Conservation (phyloP, 345 rosid species). For the Camelina laxa region DNA sequence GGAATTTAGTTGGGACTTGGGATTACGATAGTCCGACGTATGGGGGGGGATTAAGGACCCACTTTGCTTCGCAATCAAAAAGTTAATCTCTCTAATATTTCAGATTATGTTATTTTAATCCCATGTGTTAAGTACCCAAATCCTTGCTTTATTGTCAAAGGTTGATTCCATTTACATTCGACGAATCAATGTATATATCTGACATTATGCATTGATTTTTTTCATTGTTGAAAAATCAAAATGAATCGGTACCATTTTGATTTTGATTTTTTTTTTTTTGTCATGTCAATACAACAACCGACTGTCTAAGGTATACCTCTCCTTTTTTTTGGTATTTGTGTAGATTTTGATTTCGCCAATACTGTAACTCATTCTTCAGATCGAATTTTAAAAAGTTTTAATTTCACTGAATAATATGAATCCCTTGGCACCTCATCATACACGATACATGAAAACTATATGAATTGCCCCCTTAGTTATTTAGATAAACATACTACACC, state of each 20-base stretch:
- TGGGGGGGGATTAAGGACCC: conserved; percentile 32
- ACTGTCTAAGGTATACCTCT: neutral
- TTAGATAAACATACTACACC: no score
- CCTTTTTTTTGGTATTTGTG: neutral
- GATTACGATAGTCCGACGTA: conserved; percentile 17
- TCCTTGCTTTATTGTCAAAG: conserved; percentile 32
- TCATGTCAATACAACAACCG: conserved; percentile 5
- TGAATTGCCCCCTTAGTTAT: neutral
- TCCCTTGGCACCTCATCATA: neutral
- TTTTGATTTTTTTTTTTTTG: neutral
- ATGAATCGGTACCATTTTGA: neutral
- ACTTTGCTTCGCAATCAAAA: conserved; percentile 1
- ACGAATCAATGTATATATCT: neutral
- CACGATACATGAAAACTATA: neutral
- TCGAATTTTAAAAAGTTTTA: no score
- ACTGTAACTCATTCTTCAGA: neutral
- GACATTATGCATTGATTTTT: conserved; percentile 9
- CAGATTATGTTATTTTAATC: conserved; percentile 22
- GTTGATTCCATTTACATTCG: conserved; percentile 34
- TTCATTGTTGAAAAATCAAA: neutral
- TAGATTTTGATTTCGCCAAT: neutral
- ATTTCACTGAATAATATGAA: neutral
- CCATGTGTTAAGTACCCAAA: conserved; percentile 37
- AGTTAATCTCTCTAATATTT: conserved; percentile 4
- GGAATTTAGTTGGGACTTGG: conserved; percentile 18